Conservation (phyloP, 495 filamentous ascomycete genomes). For the Penicillium chermesinum region DNA sequence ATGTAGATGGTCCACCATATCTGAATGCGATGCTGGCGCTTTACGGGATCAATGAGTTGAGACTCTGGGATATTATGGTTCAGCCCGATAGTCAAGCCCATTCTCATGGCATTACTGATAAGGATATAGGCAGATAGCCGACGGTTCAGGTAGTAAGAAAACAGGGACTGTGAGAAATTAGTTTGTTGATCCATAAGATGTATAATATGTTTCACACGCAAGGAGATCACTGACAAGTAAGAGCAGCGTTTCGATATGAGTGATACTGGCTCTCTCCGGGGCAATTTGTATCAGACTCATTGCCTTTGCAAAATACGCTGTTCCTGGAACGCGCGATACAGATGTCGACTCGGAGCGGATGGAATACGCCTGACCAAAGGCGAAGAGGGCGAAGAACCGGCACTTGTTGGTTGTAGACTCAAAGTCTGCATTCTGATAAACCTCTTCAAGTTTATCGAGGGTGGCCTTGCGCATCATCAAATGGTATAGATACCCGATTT, state of each 20-base stretch:
- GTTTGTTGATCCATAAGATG: too few relatives aligned
- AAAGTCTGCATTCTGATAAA: conserved; percentile 35
- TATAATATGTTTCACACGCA: neutral
- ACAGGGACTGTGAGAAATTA: conserved; percentile 29
- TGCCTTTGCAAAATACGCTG: conserved; percentile 39
- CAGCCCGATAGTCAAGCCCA: conserved; percentile 38
- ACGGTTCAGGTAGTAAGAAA: conserved; percentile 43
- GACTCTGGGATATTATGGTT: conserved; percentile 45
- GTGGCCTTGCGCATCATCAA: conserved; percentile 40
- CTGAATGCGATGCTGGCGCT: conserved; percentile 40
- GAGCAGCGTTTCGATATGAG: conserved; percentile 38
- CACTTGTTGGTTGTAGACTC: conserved; percentile 33
- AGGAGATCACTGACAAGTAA: conserved; percentile 27
- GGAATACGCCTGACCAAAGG: conserved; percentile 42
- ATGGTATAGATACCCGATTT: conserved; percentile 39
- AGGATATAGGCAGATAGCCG: conserved; percentile 40
- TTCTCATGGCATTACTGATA: conserved; percentile 40
- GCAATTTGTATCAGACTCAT: conserved; percentile 38
- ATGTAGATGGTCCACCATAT: conserved; percentile 48
- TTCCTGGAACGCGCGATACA: conserved; percentile 37
- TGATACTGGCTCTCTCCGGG: conserved; percentile 39
- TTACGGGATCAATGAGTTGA: conserved; percentile 40
- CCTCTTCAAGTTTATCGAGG: conserved; percentile 39
- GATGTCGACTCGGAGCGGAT: conserved; percentile 33
- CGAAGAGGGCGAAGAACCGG: conserved; percentile 43